phyloP scores from a whole-genome alignment of 179 eudicot genomes.

The Camellia oleifera region DNA sequence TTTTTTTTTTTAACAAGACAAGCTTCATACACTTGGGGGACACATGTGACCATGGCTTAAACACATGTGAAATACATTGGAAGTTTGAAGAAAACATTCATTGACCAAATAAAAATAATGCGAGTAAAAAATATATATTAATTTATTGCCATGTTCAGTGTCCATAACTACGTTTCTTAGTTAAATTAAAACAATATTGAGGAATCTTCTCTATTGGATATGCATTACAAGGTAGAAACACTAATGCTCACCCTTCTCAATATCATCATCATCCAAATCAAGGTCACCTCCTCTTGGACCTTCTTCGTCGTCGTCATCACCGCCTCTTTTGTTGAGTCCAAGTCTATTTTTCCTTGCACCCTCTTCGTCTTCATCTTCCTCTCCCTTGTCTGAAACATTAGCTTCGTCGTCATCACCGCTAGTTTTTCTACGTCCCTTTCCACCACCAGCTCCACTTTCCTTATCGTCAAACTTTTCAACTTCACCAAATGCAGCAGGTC shows the following conservation, averaged over 20 bases:
- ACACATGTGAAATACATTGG: no score
- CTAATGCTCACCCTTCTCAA: slow-evolving; percentile 75
- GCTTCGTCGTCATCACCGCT: slow-evolving; percentile 60
- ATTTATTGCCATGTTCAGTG: no score
- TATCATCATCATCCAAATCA: slow-evolving; percentile 87
- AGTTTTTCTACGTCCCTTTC: slow-evolving; percentile 68
- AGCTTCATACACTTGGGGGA: no score
- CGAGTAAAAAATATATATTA: no score
- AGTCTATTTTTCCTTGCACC: slow-evolving; percentile 63
- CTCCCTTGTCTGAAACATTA: slow-evolving; percentile 75
- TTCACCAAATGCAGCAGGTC: slow-evolving; percentile 88
- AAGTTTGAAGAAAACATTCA: no score
- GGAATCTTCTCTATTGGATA: background rate
- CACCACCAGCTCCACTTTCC: slow-evolving; percentile 50
- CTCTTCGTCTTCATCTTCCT: slow-evolving; percentile 90
- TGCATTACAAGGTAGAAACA: background rate
- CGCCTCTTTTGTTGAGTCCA: slow-evolving; percentile 59
- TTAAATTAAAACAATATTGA: slow-evolving; percentile 1
- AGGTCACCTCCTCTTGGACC: slow-evolving; percentile 82
- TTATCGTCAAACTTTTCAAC: slow-evolving; percentile 53
- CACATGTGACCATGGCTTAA: no score
- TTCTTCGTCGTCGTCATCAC: slow-evolving; percentile 75
- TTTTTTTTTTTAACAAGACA: no score
- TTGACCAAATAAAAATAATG: no score
- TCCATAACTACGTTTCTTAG: background rate